Evolutionary conservation across 2,329 filamentous ascomycete genomes (phyloP), one percentile per base, ranked within the genome.

Genomic region (Pseudogymnoascus sp.): DNA sequence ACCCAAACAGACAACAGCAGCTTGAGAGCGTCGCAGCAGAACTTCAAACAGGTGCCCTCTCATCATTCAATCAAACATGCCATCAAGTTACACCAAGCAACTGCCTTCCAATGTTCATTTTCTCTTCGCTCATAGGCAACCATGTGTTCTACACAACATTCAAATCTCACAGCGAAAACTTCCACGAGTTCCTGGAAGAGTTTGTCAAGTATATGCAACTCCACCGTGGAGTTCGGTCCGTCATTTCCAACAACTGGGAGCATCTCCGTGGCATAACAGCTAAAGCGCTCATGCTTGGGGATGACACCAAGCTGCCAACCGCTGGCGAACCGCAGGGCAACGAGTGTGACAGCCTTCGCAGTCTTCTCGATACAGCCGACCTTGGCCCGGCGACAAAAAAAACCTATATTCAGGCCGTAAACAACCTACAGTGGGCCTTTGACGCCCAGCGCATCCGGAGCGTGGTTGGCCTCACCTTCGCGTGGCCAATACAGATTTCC

Each of bases 71-170:
- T 61, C 65, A 69, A 14, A 66, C 69, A 19, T 55, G 49, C n/a
- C 59, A 64, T n/a, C 62, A 67, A 14, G 58, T 69, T 9, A 65
- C 65, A 1, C 28, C 63, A 0, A 60, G 63, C 0, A 73, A 73
- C 49, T 72, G 67, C 16, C 66, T 73, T 16, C 67, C 72, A 2
- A 68, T 69, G 30, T 74, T 73, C 36, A 66, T 71, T 2, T 75
- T 75, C 61, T 70, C 72, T 3, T 65, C 68, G 0, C 60, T 71
- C 1, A 65, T 75, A 3, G 73, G 72, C 60, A 67, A 75, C 1
- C 74, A 77, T 60, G 71, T 73, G 23, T 74, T 79, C 30, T 72
- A 70, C 49, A 72, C 76, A 6, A 72, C 73, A 0, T 71, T 78
- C 1, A 58, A 69, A 14, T 69, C 65, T 19, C 67, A 72, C 6